Evolutionary conservation across 352 stramenopile genomes (phyloP).

Genomic region (Globisporangium okanoganense): DNA sequence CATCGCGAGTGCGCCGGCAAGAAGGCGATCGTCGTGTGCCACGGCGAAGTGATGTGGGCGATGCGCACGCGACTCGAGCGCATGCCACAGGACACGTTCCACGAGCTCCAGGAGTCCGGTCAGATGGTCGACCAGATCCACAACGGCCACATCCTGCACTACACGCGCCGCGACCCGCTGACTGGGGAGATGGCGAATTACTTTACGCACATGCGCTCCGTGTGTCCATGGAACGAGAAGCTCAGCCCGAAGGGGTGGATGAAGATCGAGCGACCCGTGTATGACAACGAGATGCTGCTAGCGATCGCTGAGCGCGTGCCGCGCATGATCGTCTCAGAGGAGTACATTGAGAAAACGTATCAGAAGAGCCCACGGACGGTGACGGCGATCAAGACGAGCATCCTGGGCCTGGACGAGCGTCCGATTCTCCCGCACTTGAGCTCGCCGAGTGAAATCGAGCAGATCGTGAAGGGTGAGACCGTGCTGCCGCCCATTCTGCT

Average conservation of each 20-base stretch:
- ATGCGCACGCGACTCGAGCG: constrained; percentile 84
- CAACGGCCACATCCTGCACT: constrained; percentile 88
- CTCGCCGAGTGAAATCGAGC: background rate
- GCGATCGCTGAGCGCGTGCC: constrained; percentile 80
- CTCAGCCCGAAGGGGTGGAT: constrained; percentile 86
- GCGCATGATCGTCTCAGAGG: constrained; percentile 87
- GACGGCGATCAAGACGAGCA: constrained; percentile 17
- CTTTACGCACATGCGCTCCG: constrained; percentile 86
- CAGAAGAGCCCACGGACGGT: constrained; percentile 24
- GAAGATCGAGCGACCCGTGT: constrained; percentile 86
- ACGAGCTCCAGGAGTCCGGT: constrained; percentile 77
- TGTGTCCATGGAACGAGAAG: constrained; percentile 89
- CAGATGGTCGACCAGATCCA: constrained; percentile 89
- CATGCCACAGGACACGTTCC: constrained; percentile 87
- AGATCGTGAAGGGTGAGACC: constrained; percentile 2
- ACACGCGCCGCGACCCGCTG: constrained; percentile 71
- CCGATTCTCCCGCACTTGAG: constrained; percentile 10
- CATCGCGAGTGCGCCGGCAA: constrained; percentile 81
- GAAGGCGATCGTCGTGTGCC: constrained; percentile 79
- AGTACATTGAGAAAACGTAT: constrained; percentile 87
- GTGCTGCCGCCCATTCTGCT: constrained; percentile 39
- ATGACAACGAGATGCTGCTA: constrained; percentile 86
- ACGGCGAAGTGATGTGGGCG: constrained; percentile 89
- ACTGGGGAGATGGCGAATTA: constrained; percentile 77
- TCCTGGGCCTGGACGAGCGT: constrained; percentile 2